These are phyloP conservation scores for Tylopilus subfusipes DNA, from an alignment of 768 basidiomycete genomes.

Conservation along the genomic window DNA sequence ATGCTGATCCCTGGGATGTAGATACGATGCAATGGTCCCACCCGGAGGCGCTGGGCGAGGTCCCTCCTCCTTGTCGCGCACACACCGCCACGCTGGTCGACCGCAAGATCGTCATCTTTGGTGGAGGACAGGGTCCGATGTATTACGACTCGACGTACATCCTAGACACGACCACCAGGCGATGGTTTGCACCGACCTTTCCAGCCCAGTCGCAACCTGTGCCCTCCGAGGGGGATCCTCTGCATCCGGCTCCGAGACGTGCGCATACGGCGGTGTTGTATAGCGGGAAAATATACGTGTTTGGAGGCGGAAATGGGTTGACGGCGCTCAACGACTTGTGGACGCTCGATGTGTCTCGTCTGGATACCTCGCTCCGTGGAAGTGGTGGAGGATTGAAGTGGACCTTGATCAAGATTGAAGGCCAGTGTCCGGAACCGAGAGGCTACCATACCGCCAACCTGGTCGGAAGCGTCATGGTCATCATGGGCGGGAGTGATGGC, in stretches of 20 bases:
- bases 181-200: constrained; percentile 55
- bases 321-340: constrained; percentile 89
- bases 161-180: constrained; percentile 71
- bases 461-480: constrained; percentile 79
- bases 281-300: constrained; percentile 71
- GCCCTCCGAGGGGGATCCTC: constrained; percentile 10
- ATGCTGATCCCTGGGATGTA: constrained; percentile 24
- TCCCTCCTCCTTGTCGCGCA: constrained; percentile 80
- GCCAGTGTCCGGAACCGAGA: constrained; percentile 56
- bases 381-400: constrained; percentile 42
- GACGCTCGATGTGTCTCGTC: constrained; percentile 67
- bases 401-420: constrained; percentile 55
- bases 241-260: constrained; percentile 64
- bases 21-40: constrained; percentile 90
- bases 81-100: constrained; percentile 86
- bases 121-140: constrained; percentile 77
- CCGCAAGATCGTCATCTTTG: constrained; percentile 76
- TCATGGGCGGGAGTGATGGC: constrained; percentile 91
- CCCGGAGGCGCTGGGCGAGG: constrained; percentile 71
- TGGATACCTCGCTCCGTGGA: constrained; percentile 26
- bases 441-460: constrained; percentile 93
- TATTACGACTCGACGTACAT: constrained; percentile 85
- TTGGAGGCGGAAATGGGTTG: constrained; percentile 92
- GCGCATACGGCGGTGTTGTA: constrained; percentile 86
- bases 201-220: constrained; percentile 11